Conservation (phyloP, 2,329 filamentous ascomycete genomes). For the Aureobasidium namibiae region DNA sequence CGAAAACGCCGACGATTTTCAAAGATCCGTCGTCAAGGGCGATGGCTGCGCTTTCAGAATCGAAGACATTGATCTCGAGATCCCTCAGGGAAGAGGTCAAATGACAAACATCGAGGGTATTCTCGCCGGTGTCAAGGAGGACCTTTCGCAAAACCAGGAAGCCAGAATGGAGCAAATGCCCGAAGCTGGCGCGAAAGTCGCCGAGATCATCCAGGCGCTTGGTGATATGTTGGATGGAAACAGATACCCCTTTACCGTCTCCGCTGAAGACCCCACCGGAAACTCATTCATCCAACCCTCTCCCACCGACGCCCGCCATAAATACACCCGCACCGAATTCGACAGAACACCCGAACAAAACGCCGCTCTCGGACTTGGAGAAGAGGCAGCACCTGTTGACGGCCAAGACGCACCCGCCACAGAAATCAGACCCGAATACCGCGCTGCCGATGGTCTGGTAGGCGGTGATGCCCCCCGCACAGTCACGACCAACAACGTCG, state of each 20-base stretch:
- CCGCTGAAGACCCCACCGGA: constrained; percentile 81
- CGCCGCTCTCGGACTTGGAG: constrained; percentile 66
- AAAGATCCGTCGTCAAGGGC: constrained; percentile 84
- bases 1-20: constrained; percentile 64
- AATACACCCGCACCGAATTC: constrained; percentile 84
- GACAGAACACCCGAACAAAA: constrained; percentile 79
- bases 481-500: constrained; percentile 31
- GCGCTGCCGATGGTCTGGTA: constrained; percentile 28
- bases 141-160: constrained; percentile 75
- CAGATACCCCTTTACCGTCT: constrained; percentile 79
- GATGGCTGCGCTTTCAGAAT: constrained; percentile 80
- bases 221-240: constrained; percentile 69
- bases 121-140: constrained; percentile 66
- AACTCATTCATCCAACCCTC: constrained; percentile 96
- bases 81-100: constrained; percentile 82
- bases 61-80: constrained; percentile 86
- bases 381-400: constrained; percentile 24
- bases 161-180: constrained; percentile 68
- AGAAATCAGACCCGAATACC: constrained; percentile 46
- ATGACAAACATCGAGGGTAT: constrained; percentile 91
- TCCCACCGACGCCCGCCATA: constrained; percentile 64
- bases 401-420: constrained; percentile 44
- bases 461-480: constrained; percentile 14
- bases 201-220: constrained; percentile 64
- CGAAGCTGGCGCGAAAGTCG: constrained; percentile 70